Evolutionary conservation across 371 early-diverging fungal genomes (phyloP).

Genomic region (Rhizoclosmatium hyalinum): DNA sequence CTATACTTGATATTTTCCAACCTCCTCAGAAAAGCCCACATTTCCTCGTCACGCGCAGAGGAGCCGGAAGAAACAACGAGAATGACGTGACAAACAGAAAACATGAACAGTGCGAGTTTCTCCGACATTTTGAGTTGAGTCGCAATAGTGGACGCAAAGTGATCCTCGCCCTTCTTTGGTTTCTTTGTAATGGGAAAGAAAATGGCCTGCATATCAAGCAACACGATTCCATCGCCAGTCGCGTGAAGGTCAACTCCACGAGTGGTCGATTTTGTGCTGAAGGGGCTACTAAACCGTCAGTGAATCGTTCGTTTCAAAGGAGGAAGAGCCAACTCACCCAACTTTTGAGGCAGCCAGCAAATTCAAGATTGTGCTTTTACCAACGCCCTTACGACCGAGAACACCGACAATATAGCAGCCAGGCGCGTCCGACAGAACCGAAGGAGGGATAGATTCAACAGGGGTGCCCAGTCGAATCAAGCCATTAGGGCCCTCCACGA

Average conservation of each 20-base stretch:
- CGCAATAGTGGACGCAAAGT: background rate
- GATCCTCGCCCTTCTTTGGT: background rate
- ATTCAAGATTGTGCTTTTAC: constrained; percentile 75
- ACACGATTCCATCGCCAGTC: constrained; percentile 71
- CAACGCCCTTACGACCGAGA: constrained; percentile 73
- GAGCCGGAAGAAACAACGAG: constrained; percentile 61
- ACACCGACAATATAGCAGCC: constrained; percentile 81
- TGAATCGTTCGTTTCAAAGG: constrained; percentile 27
- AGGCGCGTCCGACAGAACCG: constrained; percentile 62
- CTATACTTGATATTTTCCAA: constrained; percentile 61
- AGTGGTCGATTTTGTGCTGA: constrained; percentile 21
- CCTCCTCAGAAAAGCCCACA: constrained; percentile 56
- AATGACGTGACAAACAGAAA: constrained; percentile 74
- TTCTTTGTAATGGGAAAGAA: constrained; percentile 24
- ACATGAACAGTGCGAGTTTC: constrained; percentile 62
- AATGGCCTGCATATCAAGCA: constrained; percentile 75
- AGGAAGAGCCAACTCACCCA: constrained; percentile 3
- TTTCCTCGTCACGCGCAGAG: constrained; percentile 46
- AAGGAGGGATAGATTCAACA: background rate
- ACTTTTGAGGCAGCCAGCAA: constrained; percentile 50
- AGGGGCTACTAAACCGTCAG: constrained; percentile 49
- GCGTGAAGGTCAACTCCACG: constrained; percentile 75
- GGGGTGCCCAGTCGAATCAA: background rate
- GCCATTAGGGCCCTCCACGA: too few species aligned
- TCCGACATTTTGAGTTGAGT: constrained; percentile 22